These are phyloP conservation scores for Cyathus striatus DNA, from an alignment of 768 basidiomycete genomes.

Conservation along the genomic window DNA sequence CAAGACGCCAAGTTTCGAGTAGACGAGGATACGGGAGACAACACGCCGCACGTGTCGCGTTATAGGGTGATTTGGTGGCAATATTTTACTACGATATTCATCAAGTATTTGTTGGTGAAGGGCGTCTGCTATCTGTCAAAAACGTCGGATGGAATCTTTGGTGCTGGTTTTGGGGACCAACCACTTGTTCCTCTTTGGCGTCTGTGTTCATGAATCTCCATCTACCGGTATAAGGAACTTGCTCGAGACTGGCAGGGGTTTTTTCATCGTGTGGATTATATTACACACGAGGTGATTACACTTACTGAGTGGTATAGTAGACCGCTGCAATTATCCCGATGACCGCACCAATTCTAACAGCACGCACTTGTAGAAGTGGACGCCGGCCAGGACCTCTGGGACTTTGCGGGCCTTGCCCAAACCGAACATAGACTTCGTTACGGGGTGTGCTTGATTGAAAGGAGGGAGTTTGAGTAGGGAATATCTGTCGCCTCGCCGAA, in stretches of 20 bases:
- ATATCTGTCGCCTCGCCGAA: no score
- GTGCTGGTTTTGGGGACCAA: not conserved
- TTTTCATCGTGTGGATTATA: not conserved
- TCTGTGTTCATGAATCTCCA: constrained; percentile 5
- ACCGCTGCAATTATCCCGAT: not conserved
- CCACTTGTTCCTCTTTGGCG: constrained; percentile 1
- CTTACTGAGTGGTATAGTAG: constrained; percentile 5
- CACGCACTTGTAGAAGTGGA: no score
- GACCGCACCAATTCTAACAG: not conserved
- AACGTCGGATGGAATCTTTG: not conserved
- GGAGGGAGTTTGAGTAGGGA: no score
- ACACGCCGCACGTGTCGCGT: constrained; percentile 4
- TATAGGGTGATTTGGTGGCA: constrained; percentile 4
- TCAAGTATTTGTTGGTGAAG: not conserved
- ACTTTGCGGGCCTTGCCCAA: no score
- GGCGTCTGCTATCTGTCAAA: not conserved
- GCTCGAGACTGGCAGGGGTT: constrained; percentile 2
- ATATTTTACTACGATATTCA: not conserved
- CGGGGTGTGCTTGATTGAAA: no score
- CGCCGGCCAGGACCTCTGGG: no score
- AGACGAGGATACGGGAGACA: constrained; percentile 2
- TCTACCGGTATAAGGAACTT: constrained; percentile 5
- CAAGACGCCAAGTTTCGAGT: constrained; percentile 3
- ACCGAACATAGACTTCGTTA: no score
- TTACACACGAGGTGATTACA: not conserved